These are phyloP conservation scores for Epichloe brachyelytri DNA, from an alignment of 2,329 filamentous ascomycete species.

Conservation along the genomic window DNA sequence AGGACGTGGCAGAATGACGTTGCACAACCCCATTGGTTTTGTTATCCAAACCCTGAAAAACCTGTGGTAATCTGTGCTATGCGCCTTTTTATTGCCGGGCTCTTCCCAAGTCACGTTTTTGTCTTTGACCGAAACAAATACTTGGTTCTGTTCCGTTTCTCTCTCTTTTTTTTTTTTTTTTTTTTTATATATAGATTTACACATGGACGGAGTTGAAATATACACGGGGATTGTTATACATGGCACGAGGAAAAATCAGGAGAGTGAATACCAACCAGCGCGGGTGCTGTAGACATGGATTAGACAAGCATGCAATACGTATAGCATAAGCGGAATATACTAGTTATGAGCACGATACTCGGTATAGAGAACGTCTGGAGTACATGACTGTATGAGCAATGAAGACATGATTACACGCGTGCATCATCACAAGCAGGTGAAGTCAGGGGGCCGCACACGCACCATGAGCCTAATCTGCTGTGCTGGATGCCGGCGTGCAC, in stretches of 20 bases:
- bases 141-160: not conserved
- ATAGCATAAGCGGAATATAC: not conserved
- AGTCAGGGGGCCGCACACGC: too few species aligned
- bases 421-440: too few species aligned
- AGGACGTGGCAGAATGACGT: constrained; percentile 1
- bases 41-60: not conserved
- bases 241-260: not conserved
- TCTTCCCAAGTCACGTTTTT: too few species aligned
- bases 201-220: not conserved
- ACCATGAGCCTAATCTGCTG: too few species aligned
- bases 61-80: not conserved
- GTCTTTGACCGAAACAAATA: too few species aligned
- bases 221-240: not conserved
- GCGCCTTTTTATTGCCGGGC: too few species aligned
- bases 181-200: not conserved
- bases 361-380: too few species aligned
- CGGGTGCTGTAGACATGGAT: not conserved
- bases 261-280: not conserved
- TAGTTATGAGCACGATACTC: too few species aligned
- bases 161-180: not conserved
- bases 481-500: too few species aligned
- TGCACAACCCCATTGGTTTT: constrained; percentile 2
- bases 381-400: too few species aligned
- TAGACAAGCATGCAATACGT: not conserved
- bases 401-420: not conserved